Evolutionary conservation across 345 rosid genomes (phyloP), one percentile per base, ranked within the genome.

Genomic region (Aethionema arabicum): DNA sequence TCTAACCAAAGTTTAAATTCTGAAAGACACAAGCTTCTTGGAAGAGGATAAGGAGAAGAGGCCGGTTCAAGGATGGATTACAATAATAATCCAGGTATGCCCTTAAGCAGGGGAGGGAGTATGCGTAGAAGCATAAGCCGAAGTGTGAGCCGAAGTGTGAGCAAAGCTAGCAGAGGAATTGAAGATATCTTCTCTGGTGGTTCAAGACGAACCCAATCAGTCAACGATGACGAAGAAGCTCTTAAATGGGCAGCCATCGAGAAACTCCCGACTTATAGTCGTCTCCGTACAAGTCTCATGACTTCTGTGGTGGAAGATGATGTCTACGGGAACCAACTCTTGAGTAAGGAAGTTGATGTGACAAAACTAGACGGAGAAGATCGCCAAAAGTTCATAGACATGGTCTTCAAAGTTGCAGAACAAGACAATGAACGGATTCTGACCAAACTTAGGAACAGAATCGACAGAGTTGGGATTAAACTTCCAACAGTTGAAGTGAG

Each of bases 211-310:
- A 78, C 77, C 43, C 78, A 78, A 41, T 72, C 71, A 2, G 72
- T 68, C 3, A 83, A 79, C 36, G 95, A 84, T 45, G 98, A 91
- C 32, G 95, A 91, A 71, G 98, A 91, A 61, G 95, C 96, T 15
- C 83, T 91, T 4, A 91, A 79, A 78, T 91, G 98, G 98, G 98
- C 96, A 4, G 96, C 98, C 21, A 86, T 91, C 37, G 98, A 91
- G 80, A 86, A 79, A 46, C 59, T 91, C 35, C 98, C 98, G 3
- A 91, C 98, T 0, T 91, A 86, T 64, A 85, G 77, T 52, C 80
- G 98, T 21, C 54, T 91, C 21, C 79, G 95, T 11, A 91, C 95
- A 32, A 80, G 87, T 46, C 75, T 91, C 74, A 82, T 91, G 77
- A 76, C 82, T 4, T 57, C 88, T 3, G 67, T 72, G 0, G 54